These are phyloP conservation scores for Raddia guianensis DNA, from an alignment of 176 grass and related monocot species.

Conservation along the genomic window DNA sequence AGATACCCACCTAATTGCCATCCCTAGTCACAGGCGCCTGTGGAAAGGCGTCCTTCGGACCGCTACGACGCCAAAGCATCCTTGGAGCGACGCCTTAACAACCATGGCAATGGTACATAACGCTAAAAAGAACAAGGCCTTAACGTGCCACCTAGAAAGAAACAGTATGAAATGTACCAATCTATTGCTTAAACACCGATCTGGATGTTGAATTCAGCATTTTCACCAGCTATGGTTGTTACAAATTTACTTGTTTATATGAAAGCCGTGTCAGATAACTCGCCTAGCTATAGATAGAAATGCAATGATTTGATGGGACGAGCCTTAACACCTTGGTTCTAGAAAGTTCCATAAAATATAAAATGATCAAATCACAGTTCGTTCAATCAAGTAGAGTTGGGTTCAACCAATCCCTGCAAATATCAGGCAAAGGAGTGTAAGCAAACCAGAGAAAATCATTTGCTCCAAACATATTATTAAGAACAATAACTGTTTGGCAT, in stretches of 20 bases:
- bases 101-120: no score
- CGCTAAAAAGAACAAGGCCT: no score
- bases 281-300: not conserved
- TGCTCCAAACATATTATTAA: conserved; percentile 15
- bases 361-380: conserved; percentile 9
- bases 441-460: not conserved
- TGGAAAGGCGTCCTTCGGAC: no score
- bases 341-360: conserved; percentile 21
- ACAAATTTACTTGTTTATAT: conserved; percentile 38
- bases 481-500: not conserved
- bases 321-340: conserved; percentile 8
- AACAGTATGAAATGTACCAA: not conserved
- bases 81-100: no score
- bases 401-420: conserved; percentile 95
- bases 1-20: no score
- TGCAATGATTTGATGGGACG: not conserved
- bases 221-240: conserved; percentile 7
- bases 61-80: no score
- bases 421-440: conserved; percentile 17
- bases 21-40: no score
- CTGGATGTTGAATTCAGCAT: not conserved
- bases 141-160: not conserved
- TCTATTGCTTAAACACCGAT: not conserved
- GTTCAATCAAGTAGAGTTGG: conserved; percentile 67
- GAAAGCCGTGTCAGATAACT: conserved; percentile 34